Evolutionary conservation across 257 asterid species (phyloP), one percentile per base, ranked within the genome.

Genomic region (Haberlea rhodopensis): DNA sequence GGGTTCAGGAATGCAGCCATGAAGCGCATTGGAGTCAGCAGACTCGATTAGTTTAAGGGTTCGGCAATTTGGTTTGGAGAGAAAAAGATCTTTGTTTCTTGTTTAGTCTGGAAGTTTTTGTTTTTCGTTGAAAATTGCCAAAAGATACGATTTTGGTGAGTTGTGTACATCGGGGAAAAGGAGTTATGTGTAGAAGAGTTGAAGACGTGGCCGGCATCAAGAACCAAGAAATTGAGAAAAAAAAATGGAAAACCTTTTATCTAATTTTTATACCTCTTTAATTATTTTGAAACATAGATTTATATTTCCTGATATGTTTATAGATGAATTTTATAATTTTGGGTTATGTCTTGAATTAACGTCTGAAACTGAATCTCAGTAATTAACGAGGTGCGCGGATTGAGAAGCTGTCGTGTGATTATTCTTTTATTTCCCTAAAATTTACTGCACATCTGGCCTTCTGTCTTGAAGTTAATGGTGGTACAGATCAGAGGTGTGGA

Each of bases 21-120:
- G 76, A 85, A 84, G 56, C 81, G 85, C 45, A 72, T 91, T 26
- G 91, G 95, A 43, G 67, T 86, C 26, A 77, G 82, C 78, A 82
- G 82, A 68, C 65, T 80, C 29, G 95, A 86, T 64, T 84, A 63
- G 75, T 34, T 54, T 29, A 54, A 43, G 19, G 15, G 19, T 11
- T n/a, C n/a, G 13, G 46, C n/a, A 1, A 37, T 32, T 13, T n/a
- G n/a, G n/a, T n/a, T n/a, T n/a, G 20, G 62, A 51, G 58, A 57
- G 71, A 73, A 87, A 75, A 85, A 85, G 8, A 29, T 20, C 85
- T 75, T 71, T 57, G 86, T 82, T 86, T 82, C 83, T 68, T 49
- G 70, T 64, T 73, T 71, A 73, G 75, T 62, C 29, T 23, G 18
- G 37, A 21, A 52, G 26, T 64, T 19, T 61, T 23, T 64, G n/a